Percentiles rank a stretch among this genome's conserved stretches.
Conservation (phyloP, 208 protist genomes). For the Spironucleus salmonicida region DNA sequence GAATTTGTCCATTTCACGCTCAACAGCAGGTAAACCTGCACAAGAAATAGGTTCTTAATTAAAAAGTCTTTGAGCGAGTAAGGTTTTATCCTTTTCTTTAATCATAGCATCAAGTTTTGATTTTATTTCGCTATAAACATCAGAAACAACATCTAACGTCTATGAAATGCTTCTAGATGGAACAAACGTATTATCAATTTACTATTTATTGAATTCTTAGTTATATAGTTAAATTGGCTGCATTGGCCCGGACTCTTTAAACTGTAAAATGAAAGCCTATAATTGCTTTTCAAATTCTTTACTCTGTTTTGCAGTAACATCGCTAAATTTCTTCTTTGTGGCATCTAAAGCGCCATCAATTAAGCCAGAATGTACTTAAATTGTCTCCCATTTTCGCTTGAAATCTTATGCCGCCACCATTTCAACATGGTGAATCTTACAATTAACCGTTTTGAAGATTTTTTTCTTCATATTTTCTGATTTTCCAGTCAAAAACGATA, state of each 20-base stretch:
- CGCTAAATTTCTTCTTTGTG: background rate
- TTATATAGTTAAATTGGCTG: background rate
- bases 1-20: background rate
- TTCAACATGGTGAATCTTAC: background rate
- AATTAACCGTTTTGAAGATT: background rate
- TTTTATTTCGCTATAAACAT: background rate
- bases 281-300: background rate
- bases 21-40: background rate
- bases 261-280: background rate
- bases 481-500: too few species aligned
- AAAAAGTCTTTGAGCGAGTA: constrained; percentile 22
- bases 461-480: background rate
- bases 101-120: background rate
- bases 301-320: background rate
- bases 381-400: background rate
- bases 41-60: background rate
- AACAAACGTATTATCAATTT: background rate
- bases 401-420: background rate
- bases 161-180: background rate
- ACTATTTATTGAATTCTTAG: background rate
- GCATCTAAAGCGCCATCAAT: background rate
- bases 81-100: background rate
- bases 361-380: background rate
- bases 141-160: background rate
- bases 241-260: background rate